These are phyloP conservation scores for Venturia aucupariae DNA, from an alignment of 2,329 filamentous ascomycete genomes.

Conservation along the genomic window DNA sequence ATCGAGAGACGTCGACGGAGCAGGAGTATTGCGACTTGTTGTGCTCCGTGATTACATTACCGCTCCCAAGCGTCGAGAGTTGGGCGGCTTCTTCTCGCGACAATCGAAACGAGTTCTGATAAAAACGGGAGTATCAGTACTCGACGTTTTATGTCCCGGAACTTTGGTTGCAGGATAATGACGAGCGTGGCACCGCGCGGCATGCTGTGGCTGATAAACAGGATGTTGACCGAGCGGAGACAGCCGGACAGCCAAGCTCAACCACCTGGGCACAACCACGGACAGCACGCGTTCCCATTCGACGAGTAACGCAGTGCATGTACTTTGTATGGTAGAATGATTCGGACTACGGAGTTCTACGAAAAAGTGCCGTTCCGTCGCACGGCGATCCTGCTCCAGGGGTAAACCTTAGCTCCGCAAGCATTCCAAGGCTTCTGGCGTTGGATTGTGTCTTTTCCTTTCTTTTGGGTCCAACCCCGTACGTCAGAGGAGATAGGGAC, in stretches of 20 bases:
- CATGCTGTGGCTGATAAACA: not conserved
- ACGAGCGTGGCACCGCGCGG: not conserved
- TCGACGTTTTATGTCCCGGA: not conserved
- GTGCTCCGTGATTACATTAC: not conserved
- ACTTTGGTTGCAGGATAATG: not conserved
- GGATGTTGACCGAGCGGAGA: not conserved
- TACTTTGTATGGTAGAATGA: too few species aligned
- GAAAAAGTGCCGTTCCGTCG: not conserved
- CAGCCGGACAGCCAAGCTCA: not conserved
- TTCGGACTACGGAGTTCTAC: not conserved
- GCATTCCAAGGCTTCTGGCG: not conserved
- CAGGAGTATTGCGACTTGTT: not conserved
- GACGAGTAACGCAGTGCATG: too few species aligned
- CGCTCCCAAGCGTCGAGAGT: not conserved
- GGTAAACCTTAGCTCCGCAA: not conserved
- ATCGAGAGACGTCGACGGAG: not conserved
- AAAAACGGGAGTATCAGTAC: too few species aligned
- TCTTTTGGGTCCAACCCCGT: not conserved
- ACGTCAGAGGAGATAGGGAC: not conserved
- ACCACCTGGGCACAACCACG: not conserved
- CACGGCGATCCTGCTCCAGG: not conserved
- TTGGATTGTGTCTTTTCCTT: not conserved
- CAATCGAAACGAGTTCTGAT: not conserved
- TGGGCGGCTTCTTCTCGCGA: not conserved
- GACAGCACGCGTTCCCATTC: not conserved